phyloP scores from a whole-genome alignment of 495 filamentous ascomycete species.

The Neurospora sp. region DNA sequence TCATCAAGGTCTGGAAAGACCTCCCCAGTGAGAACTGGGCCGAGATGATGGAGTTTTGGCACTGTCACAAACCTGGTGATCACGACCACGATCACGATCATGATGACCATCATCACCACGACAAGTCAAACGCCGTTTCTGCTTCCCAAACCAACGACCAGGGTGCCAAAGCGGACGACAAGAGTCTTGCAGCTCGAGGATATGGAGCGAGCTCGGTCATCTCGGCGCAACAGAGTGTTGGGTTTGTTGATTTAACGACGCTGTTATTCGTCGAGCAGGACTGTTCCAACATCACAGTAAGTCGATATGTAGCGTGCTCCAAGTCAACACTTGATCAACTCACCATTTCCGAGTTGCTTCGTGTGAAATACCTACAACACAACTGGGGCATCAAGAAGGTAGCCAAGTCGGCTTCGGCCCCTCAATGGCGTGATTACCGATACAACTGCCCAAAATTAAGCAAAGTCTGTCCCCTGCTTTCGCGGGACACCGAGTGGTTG shows the following conservation, averaged over 20 bases:
- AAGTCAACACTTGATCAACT: neutral
- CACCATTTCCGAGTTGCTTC: slow-evolving; percentile 6
- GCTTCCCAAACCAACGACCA: slow-evolving; percentile 1
- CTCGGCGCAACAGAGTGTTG: slow-evolving; percentile 49
- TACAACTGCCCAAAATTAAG: slow-evolving; percentile 83
- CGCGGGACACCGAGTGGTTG: slow-evolving; percentile 9
- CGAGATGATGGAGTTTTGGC: slow-evolving; percentile 99
- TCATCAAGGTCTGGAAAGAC: slow-evolving; percentile 71
- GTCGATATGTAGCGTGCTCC: slow-evolving; percentile 11
- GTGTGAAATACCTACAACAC: neutral
- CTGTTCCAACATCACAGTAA: slow-evolving; percentile 55
- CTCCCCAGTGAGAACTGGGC: slow-evolving; percentile 95
- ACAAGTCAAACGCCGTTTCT: neutral
- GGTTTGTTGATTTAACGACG: slow-evolving; percentile 71
- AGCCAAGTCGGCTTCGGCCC: slow-evolving; percentile 46
- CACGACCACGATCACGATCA: slow-evolving; percentile 17
- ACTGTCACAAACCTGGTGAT: slow-evolving; percentile 79
- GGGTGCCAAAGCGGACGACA: slow-evolving; percentile 23
- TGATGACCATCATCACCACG: slow-evolving; percentile 1
- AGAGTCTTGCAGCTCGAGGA: slow-evolving; percentile 48
- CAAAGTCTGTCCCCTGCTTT: slow-evolving; percentile 16
- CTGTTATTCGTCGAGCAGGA: slow-evolving; percentile 59
- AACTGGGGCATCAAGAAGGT: slow-evolving; percentile 78
- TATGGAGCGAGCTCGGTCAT: slow-evolving; percentile 68
- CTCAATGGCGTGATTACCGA: slow-evolving; percentile 64